A percentile compares a stretch with the other conserved stretches of the same genome.
These are phyloP conservation scores for Phialemoniopsis sp. DNA, from an alignment of 2,329 filamentous ascomycete genomes.

Conservation along the genomic window DNA sequence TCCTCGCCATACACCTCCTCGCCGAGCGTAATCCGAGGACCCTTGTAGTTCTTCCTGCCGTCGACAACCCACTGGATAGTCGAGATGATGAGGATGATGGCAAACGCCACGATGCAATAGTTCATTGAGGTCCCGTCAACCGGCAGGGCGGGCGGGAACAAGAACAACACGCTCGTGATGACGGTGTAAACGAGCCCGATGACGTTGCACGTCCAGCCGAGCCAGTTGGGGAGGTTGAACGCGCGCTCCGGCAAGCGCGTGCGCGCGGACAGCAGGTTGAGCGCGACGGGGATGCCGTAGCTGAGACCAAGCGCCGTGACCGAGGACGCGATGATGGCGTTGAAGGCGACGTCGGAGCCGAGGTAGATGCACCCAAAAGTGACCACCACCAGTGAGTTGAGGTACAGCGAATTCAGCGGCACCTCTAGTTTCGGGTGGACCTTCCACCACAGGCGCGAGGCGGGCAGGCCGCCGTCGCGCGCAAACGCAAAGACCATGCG, in stretches of 20 bases:
- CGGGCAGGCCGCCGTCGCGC: conserved; percentile 63
- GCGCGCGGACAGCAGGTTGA: conserved; percentile 65
- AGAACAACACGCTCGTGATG: conserved; percentile 70
- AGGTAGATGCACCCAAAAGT: conserved; percentile 58
- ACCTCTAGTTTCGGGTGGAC: conserved; percentile 59
- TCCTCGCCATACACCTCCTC: too few species aligned
- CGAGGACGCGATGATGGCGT: conserved; percentile 65
- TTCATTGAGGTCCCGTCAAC: conserved; percentile 68
- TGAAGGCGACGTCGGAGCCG: conserved; percentile 64
- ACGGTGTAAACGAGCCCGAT: conserved; percentile 61
- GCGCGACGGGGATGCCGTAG: conserved; percentile 69
- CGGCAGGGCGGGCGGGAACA: conserved; percentile 66
- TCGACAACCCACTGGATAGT: conserved; percentile 41
- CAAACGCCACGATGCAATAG: conserved; percentile 44
- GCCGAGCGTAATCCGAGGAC: conserved; percentile 18
- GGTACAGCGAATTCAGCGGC: conserved; percentile 61
- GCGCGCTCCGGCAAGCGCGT: conserved; percentile 54
- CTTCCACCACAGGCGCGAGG: conserved; percentile 53
- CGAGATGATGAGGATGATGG: conserved; percentile 39
- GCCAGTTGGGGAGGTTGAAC: conserved; percentile 25
- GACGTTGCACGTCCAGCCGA: conserved; percentile 28
- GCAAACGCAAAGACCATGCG: conserved; percentile 67
- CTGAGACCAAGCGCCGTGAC: conserved; percentile 69
- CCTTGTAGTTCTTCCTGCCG: conserved; percentile 41
- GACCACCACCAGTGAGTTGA: conserved; percentile 31